Conservation (phyloP, 495 filamentous ascomycete genomes). For the Penicillium verhagenii region DNA sequence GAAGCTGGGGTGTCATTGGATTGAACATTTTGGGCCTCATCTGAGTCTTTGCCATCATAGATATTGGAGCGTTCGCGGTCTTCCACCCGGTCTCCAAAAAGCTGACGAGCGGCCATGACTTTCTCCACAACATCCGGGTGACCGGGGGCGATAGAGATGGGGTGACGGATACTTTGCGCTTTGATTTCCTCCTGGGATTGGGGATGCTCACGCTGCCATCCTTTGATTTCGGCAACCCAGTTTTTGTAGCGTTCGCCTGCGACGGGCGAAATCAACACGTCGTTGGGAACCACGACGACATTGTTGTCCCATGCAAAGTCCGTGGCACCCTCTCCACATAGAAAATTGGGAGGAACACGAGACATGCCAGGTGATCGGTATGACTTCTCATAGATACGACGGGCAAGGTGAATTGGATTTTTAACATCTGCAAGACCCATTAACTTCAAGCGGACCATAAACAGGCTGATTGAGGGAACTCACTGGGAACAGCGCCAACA, state of each 20-base stretch:
- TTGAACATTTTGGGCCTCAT: no score
- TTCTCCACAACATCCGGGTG: not conserved
- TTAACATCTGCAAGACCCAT: conserved; percentile 64
- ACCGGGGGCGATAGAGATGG: not conserved
- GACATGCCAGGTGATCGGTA: conserved; percentile 70
- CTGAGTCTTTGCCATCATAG: no score
- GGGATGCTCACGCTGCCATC: conserved; percentile 27
- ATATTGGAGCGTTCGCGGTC: no score
- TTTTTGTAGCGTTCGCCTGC: conserved; percentile 70
- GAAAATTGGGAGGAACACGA: conserved; percentile 88
- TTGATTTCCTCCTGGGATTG: conserved; percentile 2
- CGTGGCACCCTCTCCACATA: conserved; percentile 79
- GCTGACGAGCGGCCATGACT: not conserved
- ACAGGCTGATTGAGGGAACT: conserved; percentile 28
- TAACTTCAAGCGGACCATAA: not conserved
- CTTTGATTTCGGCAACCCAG: conserved; percentile 74
- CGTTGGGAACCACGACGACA: conserved; percentile 64
- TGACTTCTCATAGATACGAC: conserved; percentile 74
- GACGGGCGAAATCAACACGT: conserved; percentile 70
- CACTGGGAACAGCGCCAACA: conserved; percentile 85
- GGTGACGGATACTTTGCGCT: conserved; percentile 5
- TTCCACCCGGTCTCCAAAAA: no score
- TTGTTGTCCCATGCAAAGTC: conserved; percentile 80
- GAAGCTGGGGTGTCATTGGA: not conserved
- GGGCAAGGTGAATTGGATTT: conserved; percentile 87